Conservation (phyloP, 2,329 filamentous ascomycete species). For the Purpureocillium takamizusanense region DNA sequence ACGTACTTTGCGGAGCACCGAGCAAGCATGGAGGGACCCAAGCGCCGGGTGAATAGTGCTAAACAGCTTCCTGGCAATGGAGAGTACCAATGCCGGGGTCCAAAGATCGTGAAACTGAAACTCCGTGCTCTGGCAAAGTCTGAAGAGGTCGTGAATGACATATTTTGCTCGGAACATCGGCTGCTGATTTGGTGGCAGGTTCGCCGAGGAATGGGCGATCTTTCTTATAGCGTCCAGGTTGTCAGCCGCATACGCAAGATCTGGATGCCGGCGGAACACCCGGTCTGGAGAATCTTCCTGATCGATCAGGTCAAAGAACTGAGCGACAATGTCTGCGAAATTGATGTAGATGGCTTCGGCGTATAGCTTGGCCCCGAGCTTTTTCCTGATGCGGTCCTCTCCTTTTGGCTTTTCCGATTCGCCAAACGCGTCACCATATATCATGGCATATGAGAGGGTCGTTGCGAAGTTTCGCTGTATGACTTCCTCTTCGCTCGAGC, state of each 20-base stretch:
- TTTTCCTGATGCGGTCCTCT: constrained; percentile 58
- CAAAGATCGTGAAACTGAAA: constrained; percentile 59
- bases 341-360: constrained; percentile 53
- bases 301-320: constrained; percentile 68
- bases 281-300: constrained; percentile 68
- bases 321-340: constrained; percentile 68
- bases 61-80: constrained; percentile 67
- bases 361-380: constrained; percentile 60
- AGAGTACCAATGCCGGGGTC: constrained; percentile 65
- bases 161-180: constrained; percentile 76
- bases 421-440: constrained; percentile 35
- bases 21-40: constrained; percentile 78
- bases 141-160: constrained; percentile 64
- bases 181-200: constrained; percentile 71
- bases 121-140: constrained; percentile 65
- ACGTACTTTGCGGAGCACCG: constrained; percentile 76
- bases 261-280: constrained; percentile 50
- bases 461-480: constrained; percentile 65
- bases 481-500: constrained; percentile 44
- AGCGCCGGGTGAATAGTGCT: constrained; percentile 74
- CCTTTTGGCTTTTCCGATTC: constrained; percentile 38
- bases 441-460: constrained; percentile 74
- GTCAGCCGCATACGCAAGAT: constrained; percentile 50
- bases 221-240: constrained; percentile 61
- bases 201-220: constrained; percentile 55